Evolutionary conservation across 495 filamentous ascomycete genomes (phyloP).

Genomic region (Letharia columbiana): DNA sequence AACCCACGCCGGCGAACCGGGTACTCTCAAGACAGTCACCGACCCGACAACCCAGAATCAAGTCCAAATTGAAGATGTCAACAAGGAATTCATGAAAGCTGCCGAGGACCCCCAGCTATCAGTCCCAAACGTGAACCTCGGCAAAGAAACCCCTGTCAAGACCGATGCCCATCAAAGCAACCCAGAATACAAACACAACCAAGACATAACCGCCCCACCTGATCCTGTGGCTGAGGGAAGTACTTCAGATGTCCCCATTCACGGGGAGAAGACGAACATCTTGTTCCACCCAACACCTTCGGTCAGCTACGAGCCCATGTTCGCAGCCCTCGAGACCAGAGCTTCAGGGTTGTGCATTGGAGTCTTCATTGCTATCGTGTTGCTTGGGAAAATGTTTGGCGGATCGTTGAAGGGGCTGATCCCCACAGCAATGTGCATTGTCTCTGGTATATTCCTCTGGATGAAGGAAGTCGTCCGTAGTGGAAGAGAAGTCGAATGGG

Average conservation of each 20-base stretch:
- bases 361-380: constrained; percentile 61
- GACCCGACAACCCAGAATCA: constrained; percentile 82
- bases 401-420: constrained; percentile 68
- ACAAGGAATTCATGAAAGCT: constrained; percentile 56
- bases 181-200: constrained; percentile 68
- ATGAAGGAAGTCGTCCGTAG: constrained; percentile 73
- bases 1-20: constrained; percentile 39
- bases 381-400: constrained; percentile 71
- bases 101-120: constrained; percentile 70
- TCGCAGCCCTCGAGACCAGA: constrained; percentile 60
- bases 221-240: constrained; percentile 70
- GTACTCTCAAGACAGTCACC: constrained; percentile 59
- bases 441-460: constrained; percentile 77
- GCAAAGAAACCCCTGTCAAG: constrained; percentile 57
- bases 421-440: constrained; percentile 57
- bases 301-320: constrained; percentile 79
- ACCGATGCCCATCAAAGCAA: constrained; percentile 54
- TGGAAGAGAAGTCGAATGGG: constrained; percentile 81
- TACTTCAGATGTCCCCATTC: constrained; percentile 89
- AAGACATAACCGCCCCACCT: constrained; percentile 86
- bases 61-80: constrained; percentile 80
- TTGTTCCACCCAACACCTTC: constrained; percentile 91
- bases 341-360: constrained; percentile 58
- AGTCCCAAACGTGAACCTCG: constrained; percentile 84
- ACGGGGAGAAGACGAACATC: constrained; percentile 91